Evolutionary conservation across 768 basidiomycete genomes (phyloP).

Genomic region (Austroboletus eburneus): DNA sequence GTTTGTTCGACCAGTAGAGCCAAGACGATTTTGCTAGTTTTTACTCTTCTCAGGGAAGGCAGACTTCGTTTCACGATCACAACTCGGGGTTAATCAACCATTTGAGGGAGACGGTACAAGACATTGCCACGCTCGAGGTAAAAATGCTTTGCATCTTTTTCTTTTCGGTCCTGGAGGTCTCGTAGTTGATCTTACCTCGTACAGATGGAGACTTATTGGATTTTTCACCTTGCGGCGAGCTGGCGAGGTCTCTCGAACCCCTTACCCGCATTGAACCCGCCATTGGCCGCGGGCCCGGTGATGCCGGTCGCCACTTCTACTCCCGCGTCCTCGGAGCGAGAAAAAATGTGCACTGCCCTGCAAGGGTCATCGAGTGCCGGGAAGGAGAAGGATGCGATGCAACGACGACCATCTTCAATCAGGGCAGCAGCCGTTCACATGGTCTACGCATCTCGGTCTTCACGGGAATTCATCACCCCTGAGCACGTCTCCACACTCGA

Average conservation of each 20-base stretch:
- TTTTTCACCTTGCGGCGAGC: slow-evolving; percentile 72
- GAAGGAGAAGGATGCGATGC: slow-evolving; percentile 4
- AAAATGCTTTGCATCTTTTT: neutral
- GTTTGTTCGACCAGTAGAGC: neutral
- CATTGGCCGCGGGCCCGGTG: slow-evolving; percentile 44
- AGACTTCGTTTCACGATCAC: slow-evolving; percentile 74
- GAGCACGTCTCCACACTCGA: slow-evolving; percentile 57
- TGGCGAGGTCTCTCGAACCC: slow-evolving; percentile 44
- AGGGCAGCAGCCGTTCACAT: slow-evolving; percentile 78
- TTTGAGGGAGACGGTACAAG: slow-evolving; percentile 45
- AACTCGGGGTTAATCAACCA: slow-evolving; percentile 61
- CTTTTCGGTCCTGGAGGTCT: neutral
- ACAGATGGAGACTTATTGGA: slow-evolving; percentile 85
- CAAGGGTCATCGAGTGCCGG: neutral
- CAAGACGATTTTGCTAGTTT: slow-evolving; percentile 44
- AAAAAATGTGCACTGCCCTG: slow-evolving; percentile 4
- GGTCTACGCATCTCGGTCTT: slow-evolving; percentile 74
- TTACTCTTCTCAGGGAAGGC: slow-evolving; percentile 83
- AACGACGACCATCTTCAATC: slow-evolving; percentile 38
- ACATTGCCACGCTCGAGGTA: slow-evolving; percentile 70
- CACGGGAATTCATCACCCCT: slow-evolving; percentile 73
- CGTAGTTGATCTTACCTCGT: neutral
- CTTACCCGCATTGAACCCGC: slow-evolving; percentile 30
- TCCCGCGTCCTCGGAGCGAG: slow-evolving; percentile 4
- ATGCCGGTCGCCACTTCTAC: slow-evolving; percentile 20